Evolutionary conservation across 371 early-diverging fungal genomes (phyloP).

Genomic region (Mucor sp.): DNA sequence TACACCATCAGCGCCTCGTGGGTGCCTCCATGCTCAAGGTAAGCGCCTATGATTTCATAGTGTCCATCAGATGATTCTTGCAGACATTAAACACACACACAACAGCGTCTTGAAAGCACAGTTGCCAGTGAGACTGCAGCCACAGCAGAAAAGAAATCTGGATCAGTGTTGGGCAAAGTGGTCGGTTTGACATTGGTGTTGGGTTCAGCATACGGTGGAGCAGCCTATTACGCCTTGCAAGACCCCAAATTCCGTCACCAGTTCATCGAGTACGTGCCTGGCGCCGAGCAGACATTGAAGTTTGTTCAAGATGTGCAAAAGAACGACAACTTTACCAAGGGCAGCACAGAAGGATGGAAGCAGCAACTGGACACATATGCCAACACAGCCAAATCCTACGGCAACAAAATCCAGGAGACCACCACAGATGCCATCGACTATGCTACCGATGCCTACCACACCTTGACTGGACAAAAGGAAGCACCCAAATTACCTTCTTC

Average conservation of each 20-base stretch:
- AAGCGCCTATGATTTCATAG: background rate
- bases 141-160: background rate
- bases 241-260: constrained; percentile 49
- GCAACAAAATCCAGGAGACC: constrained; percentile 22
- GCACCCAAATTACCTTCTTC: constrained; percentile 1
- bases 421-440: constrained; percentile 25
- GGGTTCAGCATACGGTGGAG: constrained; percentile 39
- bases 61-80: background rate
- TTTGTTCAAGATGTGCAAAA: constrained; percentile 23
- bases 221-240: constrained; percentile 41
- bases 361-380: constrained; percentile 22
- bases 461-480: constrained; percentile 30
- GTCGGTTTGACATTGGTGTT: constrained; percentile 32
- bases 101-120: constrained; percentile 23
- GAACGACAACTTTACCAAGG: constrained; percentile 9
- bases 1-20: background rate
- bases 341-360: constrained; percentile 1
- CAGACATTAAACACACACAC: background rate
- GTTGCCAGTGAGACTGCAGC: background rate
- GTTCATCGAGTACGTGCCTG: constrained; percentile 35
- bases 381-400: constrained; percentile 14
- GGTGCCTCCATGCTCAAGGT: constrained; percentile 1
- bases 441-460: constrained; percentile 24
- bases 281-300: constrained; percentile 16
- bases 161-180: constrained; percentile 35